phyloP scores from a whole-genome alignment of 129 eudicot genomes.

The Rutidosis leptorrhynchoides region DNA sequence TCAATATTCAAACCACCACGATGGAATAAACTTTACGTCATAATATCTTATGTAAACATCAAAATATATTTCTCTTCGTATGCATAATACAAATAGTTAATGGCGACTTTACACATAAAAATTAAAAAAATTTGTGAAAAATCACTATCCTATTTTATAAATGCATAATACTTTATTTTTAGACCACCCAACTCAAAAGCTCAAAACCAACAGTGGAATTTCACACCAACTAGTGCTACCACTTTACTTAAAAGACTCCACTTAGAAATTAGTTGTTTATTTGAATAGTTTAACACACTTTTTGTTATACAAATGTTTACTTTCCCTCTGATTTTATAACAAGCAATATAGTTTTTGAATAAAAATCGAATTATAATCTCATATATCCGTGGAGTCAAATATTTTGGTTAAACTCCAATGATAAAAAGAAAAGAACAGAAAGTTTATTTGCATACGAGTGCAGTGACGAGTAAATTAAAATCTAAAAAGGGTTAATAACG shows the following conservation, averaged over 20 bases:
- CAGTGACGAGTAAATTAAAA: background rate
- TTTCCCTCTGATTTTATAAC: background rate
- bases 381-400: background rate
- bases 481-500: background rate
- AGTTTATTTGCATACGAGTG: background rate
- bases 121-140: too few relatives aligned
- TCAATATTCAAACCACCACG: too few relatives aligned
- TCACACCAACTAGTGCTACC: slow-evolving; percentile 12
- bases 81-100: too few relatives aligned
- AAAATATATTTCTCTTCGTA: background rate
- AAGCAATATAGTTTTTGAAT: background rate
- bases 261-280: background rate
- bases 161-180: slow-evolving; percentile 2
- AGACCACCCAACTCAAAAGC: slow-evolving; percentile 13
- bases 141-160: too few relatives aligned
- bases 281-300: slow-evolving; percentile 1
- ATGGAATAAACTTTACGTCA: background rate
- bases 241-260: slow-evolving; percentile 11
- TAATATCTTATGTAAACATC: background rate
- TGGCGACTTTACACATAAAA: too few relatives aligned
- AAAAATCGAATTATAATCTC: background rate
- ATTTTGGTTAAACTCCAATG: background rate
- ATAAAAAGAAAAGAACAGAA: background rate
- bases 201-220: slow-evolving; percentile 10
- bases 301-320: slow-evolving; percentile 2